phyloP scores from a whole-genome alignment of 2,329 filamentous ascomycete genomes.

The Drechslerella dactyloides region DNA sequence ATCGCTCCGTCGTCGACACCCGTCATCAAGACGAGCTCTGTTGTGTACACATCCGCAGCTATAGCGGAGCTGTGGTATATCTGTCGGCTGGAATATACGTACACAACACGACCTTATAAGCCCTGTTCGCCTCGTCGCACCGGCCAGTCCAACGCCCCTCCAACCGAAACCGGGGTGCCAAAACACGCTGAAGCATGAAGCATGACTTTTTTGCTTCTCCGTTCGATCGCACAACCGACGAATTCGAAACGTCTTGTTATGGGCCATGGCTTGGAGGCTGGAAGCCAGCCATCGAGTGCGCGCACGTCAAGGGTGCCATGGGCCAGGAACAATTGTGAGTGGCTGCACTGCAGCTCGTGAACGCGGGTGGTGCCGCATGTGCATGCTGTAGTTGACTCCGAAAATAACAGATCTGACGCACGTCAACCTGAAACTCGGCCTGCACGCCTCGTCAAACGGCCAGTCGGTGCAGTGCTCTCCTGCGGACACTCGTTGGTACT shows the following conservation, averaged over 20 bases:
- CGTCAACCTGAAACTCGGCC: slow-evolving; percentile 46
- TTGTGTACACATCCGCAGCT: too few relatives aligned
- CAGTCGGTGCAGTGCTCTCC: background rate
- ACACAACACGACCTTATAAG: background rate
- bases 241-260: too few relatives aligned
- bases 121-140: background rate
- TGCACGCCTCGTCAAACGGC: background rate
- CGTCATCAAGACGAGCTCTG: too few relatives aligned
- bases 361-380: slow-evolving; percentile 9
- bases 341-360: background rate
- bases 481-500: slow-evolving; percentile 22
- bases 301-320: background rate
- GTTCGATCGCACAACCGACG: background rate
- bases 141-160: background rate
- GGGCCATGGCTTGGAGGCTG: background rate
- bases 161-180: slow-evolving; percentile 1
- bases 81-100: background rate
- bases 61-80: too few relatives aligned
- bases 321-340: background rate
- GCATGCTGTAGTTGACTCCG: slow-evolving; percentile 15
- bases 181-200: background rate
- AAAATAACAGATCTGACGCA: slow-evolving; percentile 47
- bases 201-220: too few relatives aligned
- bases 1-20: too few relatives aligned
- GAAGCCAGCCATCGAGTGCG: background rate